Conservation (phyloP, 768 basidiomycete species). For the Podaxis sp. region DNA sequence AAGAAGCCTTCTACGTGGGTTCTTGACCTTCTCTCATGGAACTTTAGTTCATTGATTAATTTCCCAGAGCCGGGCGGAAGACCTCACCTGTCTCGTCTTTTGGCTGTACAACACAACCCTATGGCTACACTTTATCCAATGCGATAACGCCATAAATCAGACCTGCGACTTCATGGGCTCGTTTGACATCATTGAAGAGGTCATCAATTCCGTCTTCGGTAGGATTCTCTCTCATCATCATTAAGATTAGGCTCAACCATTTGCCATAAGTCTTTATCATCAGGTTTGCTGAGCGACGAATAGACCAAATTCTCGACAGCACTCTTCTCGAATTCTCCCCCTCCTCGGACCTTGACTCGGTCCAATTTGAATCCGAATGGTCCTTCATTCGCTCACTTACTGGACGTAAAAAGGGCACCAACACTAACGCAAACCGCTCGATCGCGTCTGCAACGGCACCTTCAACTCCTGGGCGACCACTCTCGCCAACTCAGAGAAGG, state of each 20-base stretch:
- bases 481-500: slow-evolving; percentile 52
- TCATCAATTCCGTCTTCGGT: slow-evolving; percentile 96
- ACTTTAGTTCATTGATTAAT: slow-evolving; percentile 10
- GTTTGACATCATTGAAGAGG: slow-evolving; percentile 85
- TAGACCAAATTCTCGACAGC: slow-evolving; percentile 83
- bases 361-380: slow-evolving; percentile 98
- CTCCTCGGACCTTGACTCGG: slow-evolving; percentile 70
- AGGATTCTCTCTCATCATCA: slow-evolving; percentile 17
- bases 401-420: slow-evolving; percentile 53
- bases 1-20: slow-evolving; percentile 89
- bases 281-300: slow-evolving; percentile 83
- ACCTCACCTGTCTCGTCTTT: slow-evolving; percentile 84
- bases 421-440: slow-evolving; percentile 17
- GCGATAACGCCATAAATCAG: slow-evolving; percentile 74
- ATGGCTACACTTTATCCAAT: slow-evolving; percentile 89
- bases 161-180: slow-evolving; percentile 84
- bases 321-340: slow-evolving; percentile 83
- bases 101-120: slow-evolving; percentile 93
- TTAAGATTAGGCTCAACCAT: slow-evolving; percentile 4
- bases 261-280: slow-evolving; percentile 82
- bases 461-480: slow-evolving; percentile 49
- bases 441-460: slow-evolving; percentile 45
- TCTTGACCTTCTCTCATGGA: slow-evolving; percentile 7
- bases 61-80: slow-evolving; percentile 74
- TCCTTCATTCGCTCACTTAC: slow-evolving; percentile 77